These are phyloP conservation scores for Aristolochia fimbriata DNA, from an alignment of 164 flowering plant genomes.

Conservation along the genomic window DNA sequence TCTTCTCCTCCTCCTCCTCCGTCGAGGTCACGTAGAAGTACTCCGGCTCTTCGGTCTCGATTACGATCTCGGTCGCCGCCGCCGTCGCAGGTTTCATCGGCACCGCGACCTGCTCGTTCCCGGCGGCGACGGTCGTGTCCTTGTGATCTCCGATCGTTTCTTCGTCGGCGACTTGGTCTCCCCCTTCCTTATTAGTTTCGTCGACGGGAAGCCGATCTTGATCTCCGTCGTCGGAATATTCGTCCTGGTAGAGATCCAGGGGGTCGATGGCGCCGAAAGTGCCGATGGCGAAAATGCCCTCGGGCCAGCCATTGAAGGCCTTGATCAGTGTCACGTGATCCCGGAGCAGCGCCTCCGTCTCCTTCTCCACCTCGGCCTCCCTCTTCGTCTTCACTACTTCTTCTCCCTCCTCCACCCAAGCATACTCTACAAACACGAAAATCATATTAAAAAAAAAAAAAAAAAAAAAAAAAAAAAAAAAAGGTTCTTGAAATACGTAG, in stretches of 20 bases:
- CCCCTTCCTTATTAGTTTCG: no score
- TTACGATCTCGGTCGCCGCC: neutral
- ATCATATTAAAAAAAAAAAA: no score
- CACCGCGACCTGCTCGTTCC: no score
- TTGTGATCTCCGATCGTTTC: no score
- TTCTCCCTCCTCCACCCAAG: constrained; percentile 4
- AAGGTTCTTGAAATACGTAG: neutral
- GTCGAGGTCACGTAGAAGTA: no score
- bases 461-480: neutral
- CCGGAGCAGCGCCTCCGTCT: constrained; percentile 27
- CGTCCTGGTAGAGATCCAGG: constrained; percentile 11
- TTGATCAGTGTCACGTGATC: constrained; percentile 25
- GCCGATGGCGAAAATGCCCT: constrained; percentile 59
- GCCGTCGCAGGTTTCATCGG: constrained; percentile 6
- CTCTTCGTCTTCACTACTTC: constrained; percentile 15
- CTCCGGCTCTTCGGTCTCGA: neutral
- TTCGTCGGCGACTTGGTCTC: neutral
- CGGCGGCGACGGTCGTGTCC: no score
- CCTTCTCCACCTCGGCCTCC: constrained; percentile 15
- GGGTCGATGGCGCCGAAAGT: constrained; percentile 58
- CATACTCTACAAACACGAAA: constrained; percentile 17
- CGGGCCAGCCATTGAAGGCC: constrained; percentile 42
- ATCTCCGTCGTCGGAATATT: constrained; percentile 11
- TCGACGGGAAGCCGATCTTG: constrained; percentile 22
- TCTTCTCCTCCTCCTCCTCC: constrained; percentile 6